Evolutionary conservation across 768 basidiomycete genomes (phyloP).

Genomic region (Tricholoma bakamatsutake): DNA sequence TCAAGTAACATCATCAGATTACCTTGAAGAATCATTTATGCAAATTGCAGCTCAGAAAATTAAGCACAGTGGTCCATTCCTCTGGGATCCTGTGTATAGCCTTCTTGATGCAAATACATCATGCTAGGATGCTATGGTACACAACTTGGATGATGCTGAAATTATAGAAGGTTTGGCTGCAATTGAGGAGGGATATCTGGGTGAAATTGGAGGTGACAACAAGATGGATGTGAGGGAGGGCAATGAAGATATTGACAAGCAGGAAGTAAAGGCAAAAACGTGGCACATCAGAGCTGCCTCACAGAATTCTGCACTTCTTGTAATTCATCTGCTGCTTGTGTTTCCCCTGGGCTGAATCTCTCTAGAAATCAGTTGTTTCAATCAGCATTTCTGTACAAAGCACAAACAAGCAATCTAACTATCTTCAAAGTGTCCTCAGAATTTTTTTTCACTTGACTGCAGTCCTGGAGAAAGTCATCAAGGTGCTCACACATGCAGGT

Average conservation of each 20-base stretch:
- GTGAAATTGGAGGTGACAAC: neutral
- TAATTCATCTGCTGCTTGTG: no score
- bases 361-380: neutral
- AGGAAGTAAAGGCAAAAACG: neutral
- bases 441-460: slow-evolving; percentile 33
- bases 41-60: no score
- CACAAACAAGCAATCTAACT: slow-evolving; percentile 12
- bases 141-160: no score
- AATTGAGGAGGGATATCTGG: neutral
- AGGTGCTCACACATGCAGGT: slow-evolving; percentile 19
- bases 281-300: neutral
- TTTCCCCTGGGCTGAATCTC: neutral
- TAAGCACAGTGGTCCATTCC: neutral
- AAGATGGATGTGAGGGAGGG: neutral
- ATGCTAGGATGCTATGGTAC: no score
- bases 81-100: neutral
- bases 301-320: neutral
- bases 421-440: slow-evolving; percentile 18
- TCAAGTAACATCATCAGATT: no score
- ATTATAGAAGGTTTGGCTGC: neutral
- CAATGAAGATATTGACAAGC: neutral
- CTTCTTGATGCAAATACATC: neutral
- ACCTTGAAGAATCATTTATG: no score
- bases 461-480: slow-evolving; percentile 17
- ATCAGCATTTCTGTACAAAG: neutral